Base-by-base conservation (phyloP, 2,329 filamentous ascomycete species). In the Cercospora brassicicola region DNA sequence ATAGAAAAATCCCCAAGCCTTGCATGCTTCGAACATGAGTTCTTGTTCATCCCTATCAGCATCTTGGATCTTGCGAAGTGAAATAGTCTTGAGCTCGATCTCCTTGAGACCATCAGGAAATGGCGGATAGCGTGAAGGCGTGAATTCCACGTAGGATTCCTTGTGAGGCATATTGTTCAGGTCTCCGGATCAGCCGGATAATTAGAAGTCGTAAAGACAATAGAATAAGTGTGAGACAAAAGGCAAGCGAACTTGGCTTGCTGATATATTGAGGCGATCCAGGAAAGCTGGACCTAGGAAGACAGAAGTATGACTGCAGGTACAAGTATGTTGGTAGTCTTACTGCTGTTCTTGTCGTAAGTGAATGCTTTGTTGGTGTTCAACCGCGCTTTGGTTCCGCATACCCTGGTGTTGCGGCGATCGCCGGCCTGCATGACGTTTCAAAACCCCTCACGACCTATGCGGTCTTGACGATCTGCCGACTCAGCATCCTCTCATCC, bases 1-100 rank as follows among this genome's bases (percentile, higher is more conserved):
- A 68, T 87, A 87, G 77, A 87, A 87, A 76, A 87, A 87, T 1
- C 85, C 85, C 5, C 86, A 78, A 10, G 83, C 79, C 63, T 79
- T 80, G 72, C 80, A 82, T 5, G 81, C 80, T 55, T 79, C 69
- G 73, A 80, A 82, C 33, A 81, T 79, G 15, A 77, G 73, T 18
- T 80, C 74, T 68, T 78, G 71, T 59, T 82, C 81, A 26, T 71
- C 72, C 10, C 62, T 2, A 62, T 82, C 78, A 13, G 73, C 67
- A 11, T 71, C 57, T n/a, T 81, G 74, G 4, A 84, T 75, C 60
- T 80, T 81, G 11, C 73, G 63, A 13, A 83, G 76, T 0, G 81
- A 82, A 31, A 83, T 80, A 59, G 77, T 78, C 55, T 75, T 45
- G 18, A 78, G 72, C 11, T 73, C 59, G 56, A 78, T 74, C 13